phyloP scores from a whole-genome alignment of 2,329 filamentous ascomycete species.

The Colletotrichum orchidophilum region DNA sequence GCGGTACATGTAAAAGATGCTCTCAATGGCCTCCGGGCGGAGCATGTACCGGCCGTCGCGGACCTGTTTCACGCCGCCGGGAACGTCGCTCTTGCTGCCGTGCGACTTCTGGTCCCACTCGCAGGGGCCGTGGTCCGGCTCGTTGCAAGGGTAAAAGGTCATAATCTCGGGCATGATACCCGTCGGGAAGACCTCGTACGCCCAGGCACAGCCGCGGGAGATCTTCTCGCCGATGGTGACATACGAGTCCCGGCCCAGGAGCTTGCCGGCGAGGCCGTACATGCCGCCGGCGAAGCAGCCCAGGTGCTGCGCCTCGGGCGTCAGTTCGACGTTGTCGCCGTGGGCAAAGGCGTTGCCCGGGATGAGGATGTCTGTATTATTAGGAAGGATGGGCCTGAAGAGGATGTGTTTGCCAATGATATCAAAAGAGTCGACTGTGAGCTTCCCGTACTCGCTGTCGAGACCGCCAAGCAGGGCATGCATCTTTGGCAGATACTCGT shows the following conservation, averaged over 20 bases:
- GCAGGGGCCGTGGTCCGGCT: slow-evolving; percentile 45
- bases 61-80: slow-evolving; percentile 67
- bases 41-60: slow-evolving; percentile 55
- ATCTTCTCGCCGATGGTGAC: slow-evolving; percentile 58
- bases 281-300: slow-evolving; percentile 74
- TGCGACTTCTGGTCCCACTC: slow-evolving; percentile 42
- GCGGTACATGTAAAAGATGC: slow-evolving; percentile 61
- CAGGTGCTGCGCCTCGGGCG: slow-evolving; percentile 62
- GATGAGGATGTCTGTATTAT: slow-evolving; percentile 68
- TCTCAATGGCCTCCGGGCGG: slow-evolving; percentile 62
- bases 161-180: slow-evolving; percentile 65
- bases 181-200: slow-evolving; percentile 58
- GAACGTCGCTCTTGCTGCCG: slow-evolving; percentile 42
- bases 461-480: slow-evolving; percentile 71
- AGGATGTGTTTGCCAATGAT: slow-evolving; percentile 70
- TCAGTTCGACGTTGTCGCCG: slow-evolving; percentile 41
- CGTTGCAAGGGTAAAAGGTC: slow-evolving; percentile 46
- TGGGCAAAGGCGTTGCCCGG: slow-evolving; percentile 53
- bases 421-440: slow-evolving; percentile 72
- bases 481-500: slow-evolving; percentile 71
- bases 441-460: slow-evolving; percentile 67
- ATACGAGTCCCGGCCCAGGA: slow-evolving; percentile 60
- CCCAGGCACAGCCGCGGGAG: slow-evolving; percentile 64
- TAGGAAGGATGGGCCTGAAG: slow-evolving; percentile 72
- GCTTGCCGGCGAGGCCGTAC: slow-evolving; percentile 68